A percentile compares a stretch with the other conserved stretches of the same genome.
These are phyloP conservation scores for Epichloe coenophiala DNA, from an alignment of 2,329 filamentous ascomycete species.

Conservation along the genomic window DNA sequence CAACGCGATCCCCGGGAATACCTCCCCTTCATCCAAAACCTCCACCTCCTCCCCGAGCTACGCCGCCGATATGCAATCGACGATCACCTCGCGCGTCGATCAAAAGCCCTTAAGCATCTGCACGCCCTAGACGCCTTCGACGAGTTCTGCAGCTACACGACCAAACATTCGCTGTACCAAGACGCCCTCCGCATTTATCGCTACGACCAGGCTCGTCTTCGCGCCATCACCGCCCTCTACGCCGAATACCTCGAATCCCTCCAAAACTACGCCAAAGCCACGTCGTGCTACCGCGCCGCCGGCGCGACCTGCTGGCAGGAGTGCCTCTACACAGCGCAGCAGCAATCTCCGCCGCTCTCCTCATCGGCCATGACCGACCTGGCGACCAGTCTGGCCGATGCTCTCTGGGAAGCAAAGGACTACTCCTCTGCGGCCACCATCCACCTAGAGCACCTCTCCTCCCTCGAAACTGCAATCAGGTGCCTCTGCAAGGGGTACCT, in stretches of 20 bases:
- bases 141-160: conserved; percentile 64
- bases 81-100: conserved; percentile 63
- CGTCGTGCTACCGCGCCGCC: conserved; percentile 69
- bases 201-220: conserved; percentile 57
- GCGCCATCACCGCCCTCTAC: conserved; percentile 61
- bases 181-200: conserved; percentile 69
- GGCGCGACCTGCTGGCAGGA: conserved; percentile 75
- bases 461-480: conserved; percentile 56
- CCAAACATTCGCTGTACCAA: conserved; percentile 68
- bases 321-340: conserved; percentile 66
- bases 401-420: conserved; percentile 72
- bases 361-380: conserved; percentile 49
- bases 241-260: conserved; percentile 72
- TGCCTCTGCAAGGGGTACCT: conserved; percentile 76
- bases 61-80: conserved; percentile 77
- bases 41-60: conserved; percentile 59
- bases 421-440: conserved; percentile 69
- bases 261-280: conserved; percentile 57
- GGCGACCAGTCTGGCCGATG: conserved; percentile 63
- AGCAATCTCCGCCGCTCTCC: conserved; percentile 46
- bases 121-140: conserved; percentile 61
- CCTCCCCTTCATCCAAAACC: conserved; percentile 78
- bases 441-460: conserved; percentile 65
- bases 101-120: conserved; percentile 68
- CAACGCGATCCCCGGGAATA: conserved; percentile 95